These are phyloP conservation scores for grape (Vitis vinifera) DNA, from an alignment of 164 flowering plant species.

Conservation along the genomic window ASM3070453v1 NC_081821.1:6543001-6543500, in stretches of 20 bases:
- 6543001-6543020: constrained; percentile 88
- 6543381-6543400: constrained; percentile 85
- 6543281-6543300: constrained; percentile 82
- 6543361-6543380: constrained; percentile 88
- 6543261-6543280: constrained; percentile 52
- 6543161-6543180: constrained; percentile 78
- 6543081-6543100: constrained; percentile 76
- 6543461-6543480: constrained; percentile 53
- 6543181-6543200: constrained; percentile 82
- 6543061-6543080: constrained; percentile 82
- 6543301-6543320: constrained; percentile 84
- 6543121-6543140: constrained; percentile 62
- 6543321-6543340: constrained; percentile 81
- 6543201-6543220: constrained; percentile 80
- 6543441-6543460: constrained; percentile 73
- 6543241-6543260: constrained; percentile 29
- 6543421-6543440: constrained; percentile 83
- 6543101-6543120: constrained; percentile 64
- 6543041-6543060: constrained; percentile 88
- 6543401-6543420: constrained; percentile 80
- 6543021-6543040: constrained; percentile 70
- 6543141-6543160: constrained; percentile 76
- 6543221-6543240: constrained; percentile 60
- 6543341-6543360: constrained; percentile 87
- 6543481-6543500: constrained; percentile 39